Evolutionary conservation across 2,329 filamentous ascomycete species (phyloP).

Genomic region (Epichloe gansuensis): DNA sequence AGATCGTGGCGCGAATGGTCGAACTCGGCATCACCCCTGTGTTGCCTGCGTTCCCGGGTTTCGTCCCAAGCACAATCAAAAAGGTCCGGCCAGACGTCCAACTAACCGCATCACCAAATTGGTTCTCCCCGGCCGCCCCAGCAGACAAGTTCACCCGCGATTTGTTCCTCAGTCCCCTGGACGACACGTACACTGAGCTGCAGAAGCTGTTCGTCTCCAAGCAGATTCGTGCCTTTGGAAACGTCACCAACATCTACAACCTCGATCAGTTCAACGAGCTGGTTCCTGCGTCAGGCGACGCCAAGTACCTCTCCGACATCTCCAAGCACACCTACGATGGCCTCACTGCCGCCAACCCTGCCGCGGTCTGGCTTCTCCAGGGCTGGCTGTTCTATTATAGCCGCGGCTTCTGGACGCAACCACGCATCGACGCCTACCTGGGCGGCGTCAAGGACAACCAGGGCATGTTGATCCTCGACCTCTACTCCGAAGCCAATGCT

Average conservation of each 20-base stretch:
- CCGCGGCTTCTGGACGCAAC: slow-evolving; percentile 29
- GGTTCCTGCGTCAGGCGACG: slow-evolving; percentile 30
- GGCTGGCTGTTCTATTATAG: slow-evolving; percentile 36
- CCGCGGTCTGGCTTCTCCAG: slow-evolving; percentile 39
- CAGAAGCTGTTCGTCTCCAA: slow-evolving; percentile 33
- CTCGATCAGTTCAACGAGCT: slow-evolving; percentile 43
- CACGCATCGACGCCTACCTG: slow-evolving; percentile 34
- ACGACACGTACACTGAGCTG: slow-evolving; percentile 27
- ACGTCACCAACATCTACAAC: slow-evolving; percentile 34
- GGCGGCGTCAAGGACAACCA: slow-evolving; percentile 27
- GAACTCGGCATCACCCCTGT: slow-evolving; percentile 40
- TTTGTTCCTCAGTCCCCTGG: slow-evolving; percentile 34
- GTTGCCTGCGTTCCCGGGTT: slow-evolving; percentile 37
- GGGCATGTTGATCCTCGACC: slow-evolving; percentile 38
- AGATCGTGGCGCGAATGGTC: slow-evolving; percentile 35
- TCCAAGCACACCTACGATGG: slow-evolving; percentile 28
- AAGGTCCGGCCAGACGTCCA: slow-evolving; percentile 28
- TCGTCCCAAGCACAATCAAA: slow-evolving; percentile 30
- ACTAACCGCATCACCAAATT: slow-evolving; percentile 29
- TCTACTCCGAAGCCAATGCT: slow-evolving; percentile 35
- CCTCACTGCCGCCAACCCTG: slow-evolving; percentile 33
- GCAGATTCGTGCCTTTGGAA: slow-evolving; percentile 32
- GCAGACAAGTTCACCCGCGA: slow-evolving; percentile 28
- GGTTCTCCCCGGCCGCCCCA: slow-evolving; percentile 16
- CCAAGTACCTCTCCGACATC: slow-evolving; percentile 23